These are phyloP conservation scores for Saccharomycopsis malanga DNA, from an alignment of 805 yeast genomes.

Conservation along the genomic window DNA sequence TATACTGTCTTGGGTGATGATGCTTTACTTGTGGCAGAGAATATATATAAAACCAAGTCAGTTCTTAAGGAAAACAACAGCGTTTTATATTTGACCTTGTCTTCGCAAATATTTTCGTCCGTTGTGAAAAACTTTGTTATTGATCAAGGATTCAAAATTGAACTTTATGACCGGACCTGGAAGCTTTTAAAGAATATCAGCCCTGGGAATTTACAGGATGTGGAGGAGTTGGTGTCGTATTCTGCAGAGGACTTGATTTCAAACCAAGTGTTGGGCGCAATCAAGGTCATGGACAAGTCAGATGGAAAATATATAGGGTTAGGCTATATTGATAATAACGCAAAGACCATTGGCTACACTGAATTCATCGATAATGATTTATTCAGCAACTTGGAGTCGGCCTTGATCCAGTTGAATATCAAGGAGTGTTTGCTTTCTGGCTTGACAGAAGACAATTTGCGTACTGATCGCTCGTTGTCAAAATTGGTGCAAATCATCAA, in stretches of 20 bases:
- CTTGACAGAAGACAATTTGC: conserved; percentile 30
- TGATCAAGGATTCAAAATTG: conserved; percentile 68
- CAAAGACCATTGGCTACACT: conserved; percentile 56
- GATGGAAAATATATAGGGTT: conserved; percentile 58
- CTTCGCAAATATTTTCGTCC: conserved; percentile 63
- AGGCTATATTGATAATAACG: conserved; percentile 69
- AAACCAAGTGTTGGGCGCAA: conserved; percentile 24
- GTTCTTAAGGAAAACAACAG: conserved; percentile 59
- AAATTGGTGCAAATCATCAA: conserved; percentile 69
- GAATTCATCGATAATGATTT: conserved; percentile 86
- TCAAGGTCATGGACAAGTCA: conserved; percentile 35
- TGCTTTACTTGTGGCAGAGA: conserved; percentile 77
- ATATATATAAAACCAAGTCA: conserved; percentile 74
- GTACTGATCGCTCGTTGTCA: conserved; percentile 45
- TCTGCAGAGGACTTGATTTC: conserved; percentile 32
- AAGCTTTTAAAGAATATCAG: conserved; percentile 55
- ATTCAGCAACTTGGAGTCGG: conserved; percentile 77
- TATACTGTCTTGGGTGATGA: conserved; percentile 70
- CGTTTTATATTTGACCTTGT: conserved; percentile 63
- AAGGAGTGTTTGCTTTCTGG: conserved; percentile 70
- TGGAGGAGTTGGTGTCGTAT: conserved; percentile 59
- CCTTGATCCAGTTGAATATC: conserved; percentile 81
- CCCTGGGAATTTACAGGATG: conserved; percentile 80
- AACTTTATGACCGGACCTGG: conserved; percentile 69
- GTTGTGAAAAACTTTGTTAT: conserved; percentile 61